phyloP scores from a whole-genome alignment of 768 basidiomycete species.

The Boletus edulis region DNA sequence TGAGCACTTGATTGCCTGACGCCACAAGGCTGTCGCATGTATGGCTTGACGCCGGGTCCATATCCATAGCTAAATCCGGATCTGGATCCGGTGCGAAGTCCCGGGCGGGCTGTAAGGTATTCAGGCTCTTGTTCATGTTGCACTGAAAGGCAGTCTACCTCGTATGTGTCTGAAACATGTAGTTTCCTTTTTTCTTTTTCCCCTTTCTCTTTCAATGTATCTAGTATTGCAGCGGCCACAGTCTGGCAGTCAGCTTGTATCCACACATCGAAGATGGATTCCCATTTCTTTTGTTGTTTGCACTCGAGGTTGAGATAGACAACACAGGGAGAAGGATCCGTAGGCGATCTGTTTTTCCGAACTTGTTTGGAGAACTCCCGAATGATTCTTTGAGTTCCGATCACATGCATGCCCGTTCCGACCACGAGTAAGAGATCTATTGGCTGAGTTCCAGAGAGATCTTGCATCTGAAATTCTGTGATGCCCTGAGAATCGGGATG shows the following conservation, averaged over 20 bases:
- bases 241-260: slow-evolving; percentile 9
- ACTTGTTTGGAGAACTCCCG: neutral
- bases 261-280: slow-evolving; percentile 5
- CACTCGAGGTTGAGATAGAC: slow-evolving; percentile 10
- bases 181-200: neutral
- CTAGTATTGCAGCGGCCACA: neutral
- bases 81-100: too few relatives aligned
- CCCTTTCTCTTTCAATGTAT: neutral
- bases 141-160: neutral
- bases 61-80: neutral
- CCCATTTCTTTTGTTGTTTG: slow-evolving; percentile 2
- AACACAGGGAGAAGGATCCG: neutral
- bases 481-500: too few relatives aligned
- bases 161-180: neutral
- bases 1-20: neutral
- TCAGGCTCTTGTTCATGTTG: neutral
- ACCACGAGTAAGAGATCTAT: too few relatives aligned
- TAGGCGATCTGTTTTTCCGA: neutral
- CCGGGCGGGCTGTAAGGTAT: neutral
- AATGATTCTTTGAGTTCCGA: neutral
- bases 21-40: neutral
- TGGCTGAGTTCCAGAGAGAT: too few relatives aligned
- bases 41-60: neutral
- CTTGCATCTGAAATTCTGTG: too few relatives aligned
- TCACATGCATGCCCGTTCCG: too few relatives aligned